Evolutionary conservation across 768 basidiomycete genomes (phyloP).

Genomic region (Trametes cubensis): DNA sequence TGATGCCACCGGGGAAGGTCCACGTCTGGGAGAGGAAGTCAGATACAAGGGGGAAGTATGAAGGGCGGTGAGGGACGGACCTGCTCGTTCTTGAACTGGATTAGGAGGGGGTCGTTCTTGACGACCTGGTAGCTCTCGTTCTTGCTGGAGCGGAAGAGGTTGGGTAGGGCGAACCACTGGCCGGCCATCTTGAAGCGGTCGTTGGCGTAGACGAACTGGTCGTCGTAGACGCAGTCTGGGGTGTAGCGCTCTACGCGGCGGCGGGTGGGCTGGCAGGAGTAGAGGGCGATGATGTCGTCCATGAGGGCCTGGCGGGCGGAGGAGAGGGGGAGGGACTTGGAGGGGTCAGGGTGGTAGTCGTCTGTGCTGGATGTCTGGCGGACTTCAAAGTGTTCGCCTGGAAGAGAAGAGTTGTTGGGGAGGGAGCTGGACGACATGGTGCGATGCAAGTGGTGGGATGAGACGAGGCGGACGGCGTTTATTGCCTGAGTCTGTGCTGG

Average conservation of each 20-base stretch:
- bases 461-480: too few species aligned
- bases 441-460: not conserved
- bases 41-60: not conserved
- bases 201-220: conserved; percentile 46
- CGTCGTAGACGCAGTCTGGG: conserved; percentile 35
- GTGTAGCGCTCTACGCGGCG: conserved; percentile 43
- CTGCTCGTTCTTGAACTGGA: conserved; percentile 50
- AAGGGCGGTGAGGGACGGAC: conserved; percentile 19
- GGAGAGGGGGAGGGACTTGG: conserved; percentile 40
- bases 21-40: conserved; percentile 33
- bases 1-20: conserved; percentile 43
- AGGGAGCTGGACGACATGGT: conserved; percentile 17
- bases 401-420: conserved; percentile 33
- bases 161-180: conserved; percentile 46
- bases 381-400: conserved; percentile 43
- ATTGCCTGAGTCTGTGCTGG: too few species aligned
- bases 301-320: conserved; percentile 42
- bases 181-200: conserved; percentile 45
- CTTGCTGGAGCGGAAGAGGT: conserved; percentile 40
- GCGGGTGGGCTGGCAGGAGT: conserved; percentile 42
- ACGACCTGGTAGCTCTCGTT: conserved; percentile 42
- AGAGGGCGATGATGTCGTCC: conserved; percentile 45
- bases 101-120: conserved; percentile 39
- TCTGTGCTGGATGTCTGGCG: conserved; percentile 38
- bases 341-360: conserved; percentile 40